Evolutionary conservation across 371 early-diverging fungal genomes (phyloP), one percentile per base, ranked within the genome.

Genomic region (Mortierella sp.): DNA sequence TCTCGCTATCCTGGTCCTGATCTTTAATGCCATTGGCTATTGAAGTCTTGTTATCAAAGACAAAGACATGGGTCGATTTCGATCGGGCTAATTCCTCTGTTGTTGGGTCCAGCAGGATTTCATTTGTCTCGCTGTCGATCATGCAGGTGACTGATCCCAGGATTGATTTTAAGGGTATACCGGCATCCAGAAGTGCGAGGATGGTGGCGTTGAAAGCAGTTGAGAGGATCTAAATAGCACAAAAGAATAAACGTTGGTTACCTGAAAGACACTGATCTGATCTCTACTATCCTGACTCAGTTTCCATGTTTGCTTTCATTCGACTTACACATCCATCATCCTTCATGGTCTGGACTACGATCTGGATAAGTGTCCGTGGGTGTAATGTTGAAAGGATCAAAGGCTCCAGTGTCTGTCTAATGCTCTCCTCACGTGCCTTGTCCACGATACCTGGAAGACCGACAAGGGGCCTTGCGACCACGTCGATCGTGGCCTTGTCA

Each of bases 181-280:
- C 97, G 11, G 97, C 96, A 75, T 97, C 95, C 53, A 97, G 59
- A 26, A 98, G 84, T 0, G 97, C 96, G 65, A 97, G 62, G 8
- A 90, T 81, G 0, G 90, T 86, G 0, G 95, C 95, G 70, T 97
- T 97, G 37, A 96, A 86, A 0, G 94, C 88, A 7, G 93, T 87
- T 9, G 97, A 69, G 80, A 28, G 93, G 75, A 24, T 89, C 83
- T 90, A 89, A n/a, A n/a, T n/a, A n/a, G n/a, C n/a, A n/a, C n/a
- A n/a, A n/a, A n/a, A n/a, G n/a, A n/a, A 63, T 43, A 43, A 28
- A 9, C 21, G 32, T 43, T n/a, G n/a, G n/a, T n/a, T n/a, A n/a
- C n/a, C n/a, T n/a, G n/a, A n/a, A n/a, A n/a, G n/a, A n/a, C n/a
- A n/a, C n/a, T n/a, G n/a, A n/a, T n/a, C n/a, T n/a, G n/a, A n/a